A percentile compares a stretch with the other conserved stretches of the same genome.
Conservation (phyloP, 2,329 filamentous ascomycete genomes). For the Aspergillus aculeatinus region DNA sequence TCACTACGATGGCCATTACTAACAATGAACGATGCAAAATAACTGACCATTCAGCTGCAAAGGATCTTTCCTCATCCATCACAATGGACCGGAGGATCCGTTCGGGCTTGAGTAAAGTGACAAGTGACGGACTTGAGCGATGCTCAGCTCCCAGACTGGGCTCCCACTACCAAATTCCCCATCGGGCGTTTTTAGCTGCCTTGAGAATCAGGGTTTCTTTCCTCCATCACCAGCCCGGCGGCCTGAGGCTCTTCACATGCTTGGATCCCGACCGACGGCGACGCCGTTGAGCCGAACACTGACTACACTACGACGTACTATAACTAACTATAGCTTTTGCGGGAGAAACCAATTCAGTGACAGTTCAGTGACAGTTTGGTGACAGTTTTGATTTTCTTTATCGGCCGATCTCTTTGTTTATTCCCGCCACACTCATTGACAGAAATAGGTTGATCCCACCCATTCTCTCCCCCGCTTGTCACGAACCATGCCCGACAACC, state of each 20-base stretch:
- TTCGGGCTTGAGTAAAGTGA: neutral
- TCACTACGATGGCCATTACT: neutral
- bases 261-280: slow-evolving; percentile 4
- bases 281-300: slow-evolving; percentile 18
- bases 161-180: too few relatives aligned
- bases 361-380: neutral
- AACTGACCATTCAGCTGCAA: neutral
- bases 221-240: neutral
- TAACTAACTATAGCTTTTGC: neutral
- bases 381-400: neutral
- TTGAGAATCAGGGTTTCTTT: neutral
- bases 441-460: slow-evolving; percentile 5
- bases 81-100: neutral
- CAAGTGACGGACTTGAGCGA: neutral
- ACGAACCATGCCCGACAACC: slow-evolving; percentile 18
- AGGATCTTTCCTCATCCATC: neutral
- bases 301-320: neutral
- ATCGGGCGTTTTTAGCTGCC: neutral
- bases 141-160: neutral
- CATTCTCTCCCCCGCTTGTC: slow-evolving; percentile 8
- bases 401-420: neutral
- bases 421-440: slow-evolving; percentile 6
- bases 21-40: neutral
- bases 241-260: slow-evolving; percentile 20
- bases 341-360: neutral